A percentile compares a stretch with the other conserved stretches of the same genome.
Evolutionary conservation across 371 early-diverging fungal genomes (phyloP).

Genomic region (Cokeromyces recurvatus): DNA sequence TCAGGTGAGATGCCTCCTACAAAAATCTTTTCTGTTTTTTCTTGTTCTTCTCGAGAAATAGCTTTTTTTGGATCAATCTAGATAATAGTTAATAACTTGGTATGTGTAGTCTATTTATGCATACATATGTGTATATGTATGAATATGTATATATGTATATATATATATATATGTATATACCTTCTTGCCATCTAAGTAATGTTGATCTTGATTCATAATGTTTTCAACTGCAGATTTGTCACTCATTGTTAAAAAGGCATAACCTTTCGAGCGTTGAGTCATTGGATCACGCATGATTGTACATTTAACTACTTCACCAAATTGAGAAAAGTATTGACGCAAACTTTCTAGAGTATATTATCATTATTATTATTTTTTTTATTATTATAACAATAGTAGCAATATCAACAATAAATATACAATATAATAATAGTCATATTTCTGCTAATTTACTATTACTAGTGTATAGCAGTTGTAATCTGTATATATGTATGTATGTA

Average conservation of each 20-base stretch:
- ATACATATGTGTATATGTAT: too few species aligned
- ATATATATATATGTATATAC: too few species aligned
- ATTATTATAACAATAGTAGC: background rate
- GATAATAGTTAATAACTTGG: too few species aligned
- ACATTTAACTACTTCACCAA: constrained; percentile 60
- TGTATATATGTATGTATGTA: background rate
- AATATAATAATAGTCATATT: too few species aligned
- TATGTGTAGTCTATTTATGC: background rate
- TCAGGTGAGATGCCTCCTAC: constrained; percentile 85
- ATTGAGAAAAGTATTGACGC: constrained; percentile 69
- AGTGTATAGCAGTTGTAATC: background rate
- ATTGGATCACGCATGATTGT: constrained; percentile 82
- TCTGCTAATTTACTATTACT: background rate
- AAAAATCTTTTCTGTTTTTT: constrained; percentile 85
- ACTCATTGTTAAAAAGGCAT: constrained; percentile 87
- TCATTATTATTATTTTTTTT: constrained; percentile 5
- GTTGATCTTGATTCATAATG: constrained; percentile 71
- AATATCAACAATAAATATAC: background rate
- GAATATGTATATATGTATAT: constrained; percentile 7
- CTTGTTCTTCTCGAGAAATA: constrained; percentile 74
- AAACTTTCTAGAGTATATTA: constrained; percentile 53
- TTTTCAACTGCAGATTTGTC: constrained; percentile 63
- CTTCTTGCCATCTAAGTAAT: constrained; percentile 74
- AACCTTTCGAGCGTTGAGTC: constrained; percentile 81
- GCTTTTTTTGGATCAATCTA: constrained; percentile 89